Evolutionary conservation across 768 basidiomycete genomes (phyloP), one percentile per base, ranked within the genome.

Genomic region (Saitozyma podzolica): DNA sequence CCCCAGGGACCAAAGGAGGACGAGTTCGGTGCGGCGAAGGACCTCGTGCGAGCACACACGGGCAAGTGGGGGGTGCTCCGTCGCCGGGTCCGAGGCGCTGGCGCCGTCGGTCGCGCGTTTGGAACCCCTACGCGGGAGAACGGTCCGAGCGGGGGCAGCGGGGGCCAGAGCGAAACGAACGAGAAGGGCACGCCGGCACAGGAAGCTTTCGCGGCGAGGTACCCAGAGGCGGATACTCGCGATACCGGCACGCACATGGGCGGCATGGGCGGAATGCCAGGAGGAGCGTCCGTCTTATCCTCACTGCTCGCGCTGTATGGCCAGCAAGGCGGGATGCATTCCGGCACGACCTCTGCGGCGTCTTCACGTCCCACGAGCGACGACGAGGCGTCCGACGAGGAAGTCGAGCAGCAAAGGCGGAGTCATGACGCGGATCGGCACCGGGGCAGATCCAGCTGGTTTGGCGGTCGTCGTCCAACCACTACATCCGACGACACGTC

Each of bases 251-350:
- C n/a, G 45, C 56, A 47, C 29, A 45, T 57, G 16, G 50, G 54
- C 14, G 54, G 54, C 37, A 50, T 59, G 58, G 61, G 61, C 47
- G 39, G 39, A 17, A 45, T 54, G 29, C 48, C 54, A 40, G 58
- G 54, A 20, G 62, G 64, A 20, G 59, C 64, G 39, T 76, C 74
- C 2, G 84, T 90, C 7, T 82, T 90, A 6, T 86, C 87, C 2
- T 83, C 88, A 0, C 76, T 90, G 47, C 80, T 91, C 50, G 83
- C 86, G 17, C 81, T 89, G 20, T 89, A 89, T 70, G 85, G 82
- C 67, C 78, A 80, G 51, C 80, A 80, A 37, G 62, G 69, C 40
- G 75, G 77, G 2, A 63, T 71, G 51, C 48, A 63, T 20, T 78
- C 78, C 11, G 68, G 68, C 19, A 73, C 65, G 4, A 75, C 76